phyloP scores from a whole-genome alignment of 495 filamentous ascomycete genomes.

The Penicillium herquei region DNA sequence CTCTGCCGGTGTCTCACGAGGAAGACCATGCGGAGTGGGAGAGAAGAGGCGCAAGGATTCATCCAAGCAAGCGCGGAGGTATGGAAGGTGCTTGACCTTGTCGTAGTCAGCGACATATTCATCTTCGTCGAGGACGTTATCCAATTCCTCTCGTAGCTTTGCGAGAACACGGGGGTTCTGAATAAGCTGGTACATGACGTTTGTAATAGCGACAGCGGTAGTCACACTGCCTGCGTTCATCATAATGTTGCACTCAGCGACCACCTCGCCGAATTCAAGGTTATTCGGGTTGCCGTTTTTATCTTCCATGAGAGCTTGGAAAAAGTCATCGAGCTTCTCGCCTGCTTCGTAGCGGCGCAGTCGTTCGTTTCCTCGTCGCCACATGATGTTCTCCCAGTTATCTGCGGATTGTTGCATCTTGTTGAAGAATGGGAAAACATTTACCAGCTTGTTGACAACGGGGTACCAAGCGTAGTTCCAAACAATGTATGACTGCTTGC shows the following conservation, averaged over 20 bases:
- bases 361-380: slow-evolving; percentile 33
- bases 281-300: slow-evolving; percentile 43
- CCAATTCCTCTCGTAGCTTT: slow-evolving; percentile 60
- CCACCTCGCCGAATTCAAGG: slow-evolving; percentile 34
- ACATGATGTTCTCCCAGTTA: slow-evolving; percentile 43
- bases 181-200: slow-evolving; percentile 55
- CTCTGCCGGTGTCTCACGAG: slow-evolving; percentile 35
- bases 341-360: slow-evolving; percentile 46
- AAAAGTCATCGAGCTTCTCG: slow-evolving; percentile 57
- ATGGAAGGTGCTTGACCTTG: slow-evolving; percentile 42
- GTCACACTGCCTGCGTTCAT: slow-evolving; percentile 58
- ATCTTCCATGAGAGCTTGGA: slow-evolving; percentile 54
- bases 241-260: slow-evolving; percentile 36
- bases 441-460: slow-evolving; percentile 25
- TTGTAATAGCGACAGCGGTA: slow-evolving; percentile 51
- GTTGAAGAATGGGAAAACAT: slow-evolving; percentile 33
- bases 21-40: slow-evolving; percentile 33
- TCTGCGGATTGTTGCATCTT: slow-evolving; percentile 23
- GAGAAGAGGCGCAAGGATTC: slow-evolving; percentile 48
- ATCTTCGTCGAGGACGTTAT: slow-evolving; percentile 36
- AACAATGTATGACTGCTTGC: slow-evolving; percentile 39
- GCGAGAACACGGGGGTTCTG: slow-evolving; percentile 48
- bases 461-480: slow-evolving; percentile 52
- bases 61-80: slow-evolving; percentile 46
- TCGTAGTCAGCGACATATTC: slow-evolving; percentile 43